phyloP scores from a whole-genome alignment of 441 rosid genomes.

The Metrosideros polymorpha region DNA sequence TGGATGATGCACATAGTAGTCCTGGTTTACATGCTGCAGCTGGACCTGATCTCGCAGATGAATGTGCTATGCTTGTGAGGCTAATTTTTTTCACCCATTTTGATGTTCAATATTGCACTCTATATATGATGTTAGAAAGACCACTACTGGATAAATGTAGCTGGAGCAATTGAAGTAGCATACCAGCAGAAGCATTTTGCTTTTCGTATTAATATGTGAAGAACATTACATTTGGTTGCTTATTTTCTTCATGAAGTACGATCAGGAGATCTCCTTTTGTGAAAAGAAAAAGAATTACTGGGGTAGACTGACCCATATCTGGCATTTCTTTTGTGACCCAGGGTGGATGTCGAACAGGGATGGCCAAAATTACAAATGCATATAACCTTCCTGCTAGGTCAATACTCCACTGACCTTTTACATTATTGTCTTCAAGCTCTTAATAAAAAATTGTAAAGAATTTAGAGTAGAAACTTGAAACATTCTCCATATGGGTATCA shows the following conservation, averaged over 20 bases:
- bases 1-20: constrained; percentile 93
- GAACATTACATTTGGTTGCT: neutral
- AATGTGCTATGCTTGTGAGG: constrained; percentile 80
- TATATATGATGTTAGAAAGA: neutral
- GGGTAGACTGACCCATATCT: neutral
- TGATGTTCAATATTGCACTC: neutral
- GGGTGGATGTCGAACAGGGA: constrained; percentile 99
- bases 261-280: neutral
- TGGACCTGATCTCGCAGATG: constrained; percentile 97
- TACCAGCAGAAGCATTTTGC: neutral
- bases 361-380: constrained; percentile 96
- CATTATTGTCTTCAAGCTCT: neutral
- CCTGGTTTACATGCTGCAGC: constrained; percentile 96
- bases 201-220: neutral
- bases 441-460: neutral
- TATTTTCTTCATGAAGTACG: neutral
- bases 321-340: constrained; percentile 25
- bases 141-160: neutral
- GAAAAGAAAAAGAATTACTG: neutral
- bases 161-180: neutral
- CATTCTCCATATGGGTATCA: neutral
- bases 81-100: neutral
- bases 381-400: constrained; percentile 98
- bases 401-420: constrained; percentile 9
- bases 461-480: neutral